These are phyloP conservation scores for Eremochloa ophiuroides DNA, from an alignment of 176 grass and related monocot genomes.

Conservation along the genomic window DNA sequence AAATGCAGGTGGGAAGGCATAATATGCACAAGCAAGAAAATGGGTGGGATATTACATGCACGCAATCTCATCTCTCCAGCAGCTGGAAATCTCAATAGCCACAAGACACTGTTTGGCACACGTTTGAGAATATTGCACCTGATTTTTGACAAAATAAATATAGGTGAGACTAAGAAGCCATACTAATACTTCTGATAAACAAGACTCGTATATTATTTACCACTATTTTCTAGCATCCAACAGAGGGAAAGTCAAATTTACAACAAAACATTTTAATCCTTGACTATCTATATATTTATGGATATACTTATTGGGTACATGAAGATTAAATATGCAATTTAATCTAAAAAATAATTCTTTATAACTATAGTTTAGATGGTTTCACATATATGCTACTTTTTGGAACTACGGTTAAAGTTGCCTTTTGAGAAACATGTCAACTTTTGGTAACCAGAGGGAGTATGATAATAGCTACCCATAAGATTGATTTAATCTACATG, in stretches of 20 bases:
- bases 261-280: not conserved
- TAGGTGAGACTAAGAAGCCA: not conserved
- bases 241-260: not conserved
- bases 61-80: conserved; percentile 5
- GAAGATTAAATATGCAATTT: not conserved
- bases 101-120: conserved; percentile 10
- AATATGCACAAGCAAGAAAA: not conserved
- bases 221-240: not conserved
- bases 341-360: not conserved
- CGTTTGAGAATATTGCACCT: conserved; percentile 1
- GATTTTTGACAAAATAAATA: not conserved
- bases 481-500: not conserved
- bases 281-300: not conserved
- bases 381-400: not conserved
- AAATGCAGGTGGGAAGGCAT: too few species aligned
- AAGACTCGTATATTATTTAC: not conserved
- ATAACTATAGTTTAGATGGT: not conserved
- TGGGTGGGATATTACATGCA: not conserved
- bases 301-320: not conserved
- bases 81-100: not conserved
- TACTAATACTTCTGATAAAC: not conserved
- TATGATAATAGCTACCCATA: not conserved
- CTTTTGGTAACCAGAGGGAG: not conserved
- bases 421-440: not conserved
- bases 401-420: not conserved